Conservation (phyloP, 2,329 filamentous ascomycete genomes). For the Taxawa tesnikishii region DNA sequence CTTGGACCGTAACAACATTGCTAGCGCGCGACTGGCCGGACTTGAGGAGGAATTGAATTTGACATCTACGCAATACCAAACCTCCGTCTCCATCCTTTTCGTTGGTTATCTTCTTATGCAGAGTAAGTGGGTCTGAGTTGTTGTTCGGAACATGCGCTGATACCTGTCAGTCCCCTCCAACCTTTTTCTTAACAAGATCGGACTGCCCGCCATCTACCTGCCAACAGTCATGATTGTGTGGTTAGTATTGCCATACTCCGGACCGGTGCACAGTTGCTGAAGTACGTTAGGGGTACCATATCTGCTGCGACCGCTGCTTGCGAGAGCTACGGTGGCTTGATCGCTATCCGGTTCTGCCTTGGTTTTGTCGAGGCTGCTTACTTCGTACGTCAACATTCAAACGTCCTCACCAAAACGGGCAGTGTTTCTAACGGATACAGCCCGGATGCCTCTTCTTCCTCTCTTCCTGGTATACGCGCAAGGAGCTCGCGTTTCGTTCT, state of each 20-base stretch:
- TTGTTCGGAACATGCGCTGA: no score
- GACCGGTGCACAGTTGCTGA: no score
- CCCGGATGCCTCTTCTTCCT: conserved; percentile 36
- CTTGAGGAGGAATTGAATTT: conserved; percentile 33
- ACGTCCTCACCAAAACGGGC: conserved; percentile 9
- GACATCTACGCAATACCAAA: conserved; percentile 31
- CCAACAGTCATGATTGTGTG: conserved; percentile 21
- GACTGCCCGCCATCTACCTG: conserved; percentile 20
- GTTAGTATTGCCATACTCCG: no score
- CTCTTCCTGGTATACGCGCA: conserved; percentile 41
- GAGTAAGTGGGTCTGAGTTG: conserved; percentile 5
- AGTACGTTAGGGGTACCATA: conserved; percentile 23
- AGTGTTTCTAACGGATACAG: neutral
- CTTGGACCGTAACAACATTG: conserved; percentile 46
- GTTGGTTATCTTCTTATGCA: conserved; percentile 25
- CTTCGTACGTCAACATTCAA: conserved; percentile 8
- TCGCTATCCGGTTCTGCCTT: conserved; percentile 25
- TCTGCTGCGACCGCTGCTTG: conserved; percentile 20
- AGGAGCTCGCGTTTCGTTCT: conserved; percentile 38
- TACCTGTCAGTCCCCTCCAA: conserved; percentile 24
- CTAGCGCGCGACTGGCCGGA: conserved; percentile 48
- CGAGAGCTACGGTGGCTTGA: conserved; percentile 22
- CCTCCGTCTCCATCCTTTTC: conserved; percentile 31
- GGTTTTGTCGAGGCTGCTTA: conserved; percentile 34
- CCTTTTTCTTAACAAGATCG: conserved; percentile 22